Evolutionary conservation across 805 yeast species (phyloP), one percentile per base, ranked within the genome.

Genomic region (Kodamaea lidongshanica): DNA sequence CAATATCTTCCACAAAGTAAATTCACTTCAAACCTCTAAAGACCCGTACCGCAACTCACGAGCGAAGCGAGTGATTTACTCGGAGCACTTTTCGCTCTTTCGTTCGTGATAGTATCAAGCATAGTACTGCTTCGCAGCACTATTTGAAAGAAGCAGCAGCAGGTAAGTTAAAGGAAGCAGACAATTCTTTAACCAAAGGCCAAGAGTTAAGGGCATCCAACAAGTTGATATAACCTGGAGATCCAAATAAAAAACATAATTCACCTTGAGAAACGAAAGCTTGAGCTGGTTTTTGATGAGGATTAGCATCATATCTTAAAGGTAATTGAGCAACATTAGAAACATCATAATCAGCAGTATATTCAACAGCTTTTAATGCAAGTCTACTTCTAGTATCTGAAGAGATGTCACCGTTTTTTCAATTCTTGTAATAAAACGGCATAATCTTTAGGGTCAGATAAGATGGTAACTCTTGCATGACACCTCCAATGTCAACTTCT

Each of bases 101-200:
- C n/a, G n/a, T n/a, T n/a, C n/a, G n/a, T n/a, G n/a, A n/a, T n/a
- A n/a, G n/a, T n/a, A n/a, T n/a, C n/a, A n/a, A n/a, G n/a, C n/a
- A n/a, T n/a, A n/a, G n/a, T n/a, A n/a, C n/a, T n/a, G n/a, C n/a
- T n/a, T n/a, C n/a, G n/a, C n/a, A n/a, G n/a, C n/a, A n/a, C n/a
- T n/a, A n/a, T n/a, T n/a, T n/a, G n/a, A n/a, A n/a, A n/a, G 95
- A 84, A 37, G 98, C 97, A 46, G 98, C 98, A 29, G 98, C 98
- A 28, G 98, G 98, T 49, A 89, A 72, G 60, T 83, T 83, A 53
- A 92, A 74, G 31, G 96, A 80, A 27, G 95, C 95, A 36, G 92
- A 80, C 47, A 89, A 77, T 68, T 89, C 98, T 66, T 87, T 87
- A 34, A 89, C 98, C 58, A 89, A 74, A 33, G 96, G 97, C 97